Evolutionary conservation across 129 eudicot genomes (phyloP).

Genomic region (Ambrosia trifida): DNA sequence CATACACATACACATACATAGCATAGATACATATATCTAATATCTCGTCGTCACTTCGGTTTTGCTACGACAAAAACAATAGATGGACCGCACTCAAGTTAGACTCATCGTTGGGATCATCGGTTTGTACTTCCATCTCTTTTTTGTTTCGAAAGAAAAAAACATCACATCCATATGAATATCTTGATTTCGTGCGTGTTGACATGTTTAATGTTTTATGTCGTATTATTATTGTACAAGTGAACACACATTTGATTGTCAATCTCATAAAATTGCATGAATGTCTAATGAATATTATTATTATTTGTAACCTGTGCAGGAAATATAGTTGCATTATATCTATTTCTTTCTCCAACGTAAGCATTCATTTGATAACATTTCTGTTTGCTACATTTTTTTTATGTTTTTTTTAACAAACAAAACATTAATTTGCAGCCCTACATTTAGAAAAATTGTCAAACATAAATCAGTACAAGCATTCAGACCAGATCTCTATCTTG

Average conservation of each 20-base stretch:
- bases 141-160: not conserved
- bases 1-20: not conserved
- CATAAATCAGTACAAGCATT: constrained; percentile 62
- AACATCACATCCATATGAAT: not conserved
- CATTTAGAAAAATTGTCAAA: constrained; percentile 49
- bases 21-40: not conserved
- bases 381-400: not conserved
- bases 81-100: constrained; percentile 30
- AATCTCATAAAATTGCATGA: constrained; percentile 4
- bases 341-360: constrained; percentile 79
- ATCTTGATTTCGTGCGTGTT: constrained; percentile 5
- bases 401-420: not conserved
- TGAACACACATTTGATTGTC: not conserved
- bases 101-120: constrained; percentile 57
- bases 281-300: constrained; percentile 1
- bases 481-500: constrained; percentile 82
- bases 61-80: constrained; percentile 18
- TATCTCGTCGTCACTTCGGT: not conserved
- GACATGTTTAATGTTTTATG: not conserved
- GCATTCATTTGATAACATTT: constrained; percentile 1
- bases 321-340: constrained; percentile 62
- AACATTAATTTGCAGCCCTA: constrained; percentile 54
- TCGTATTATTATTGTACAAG: constrained; percentile 12
- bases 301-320: constrained; percentile 48
- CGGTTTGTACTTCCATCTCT: constrained; percentile 44